phyloP scores from a whole-genome alignment of 2,329 filamentous ascomycete genomes.

The Xylaria sp. region DNA sequence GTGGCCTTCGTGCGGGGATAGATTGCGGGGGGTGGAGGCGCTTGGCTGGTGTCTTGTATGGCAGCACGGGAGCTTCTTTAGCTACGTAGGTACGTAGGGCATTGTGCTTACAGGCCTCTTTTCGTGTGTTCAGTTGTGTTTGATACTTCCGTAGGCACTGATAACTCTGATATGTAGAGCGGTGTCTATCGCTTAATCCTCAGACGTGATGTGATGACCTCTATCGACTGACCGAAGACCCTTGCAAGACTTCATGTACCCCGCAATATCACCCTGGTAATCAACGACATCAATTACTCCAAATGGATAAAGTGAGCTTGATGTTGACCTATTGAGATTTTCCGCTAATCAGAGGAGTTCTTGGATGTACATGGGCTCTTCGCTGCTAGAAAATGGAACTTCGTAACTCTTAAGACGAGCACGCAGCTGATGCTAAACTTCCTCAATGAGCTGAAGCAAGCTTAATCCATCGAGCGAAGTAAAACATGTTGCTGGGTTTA shows the following conservation, averaged over 20 bases:
- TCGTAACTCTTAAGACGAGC: background rate
- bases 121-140: background rate
- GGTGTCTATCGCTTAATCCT: background rate
- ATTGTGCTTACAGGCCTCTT: background rate
- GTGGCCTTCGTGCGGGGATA: background rate
- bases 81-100: background rate
- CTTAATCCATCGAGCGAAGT: background rate
- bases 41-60: background rate
- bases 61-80: no score
- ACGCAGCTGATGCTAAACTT: background rate
- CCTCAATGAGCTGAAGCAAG: background rate
- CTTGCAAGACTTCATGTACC: background rate
- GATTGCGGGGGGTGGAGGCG: background rate
- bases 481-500: background rate
- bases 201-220: background rate
- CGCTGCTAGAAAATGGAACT: background rate
- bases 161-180: background rate
- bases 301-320: background rate
- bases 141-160: background rate
- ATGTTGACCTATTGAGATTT: background rate
- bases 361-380: background rate
- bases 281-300: background rate
- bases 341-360: background rate
- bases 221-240: background rate
- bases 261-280: constrained; percentile 1